A percentile compares a stretch with the other conserved stretches of the same genome.
These are phyloP conservation scores for Cadophora malorum DNA, from an alignment of 2,329 filamentous ascomycete genomes.

Conservation along the genomic window DNA sequence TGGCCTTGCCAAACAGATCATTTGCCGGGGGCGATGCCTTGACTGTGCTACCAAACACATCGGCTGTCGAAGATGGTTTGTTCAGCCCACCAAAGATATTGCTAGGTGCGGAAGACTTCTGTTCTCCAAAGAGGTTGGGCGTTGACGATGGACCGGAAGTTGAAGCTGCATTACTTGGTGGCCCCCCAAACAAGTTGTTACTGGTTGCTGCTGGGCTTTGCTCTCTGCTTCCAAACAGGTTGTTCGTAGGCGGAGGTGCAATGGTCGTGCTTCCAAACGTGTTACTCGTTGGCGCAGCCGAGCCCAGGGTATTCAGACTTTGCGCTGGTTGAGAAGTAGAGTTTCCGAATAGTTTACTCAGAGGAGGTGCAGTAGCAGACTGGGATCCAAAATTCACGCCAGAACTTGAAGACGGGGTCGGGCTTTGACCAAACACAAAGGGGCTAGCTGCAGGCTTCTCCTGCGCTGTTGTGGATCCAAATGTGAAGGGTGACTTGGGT, in stretches of 20 bases:
- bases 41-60: conserved; percentile 15
- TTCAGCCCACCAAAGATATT: conserved; percentile 18
- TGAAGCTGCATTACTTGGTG: conserved; percentile 17
- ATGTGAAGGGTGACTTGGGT: conserved; percentile 24
- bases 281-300: conserved; percentile 17
- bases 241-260: conserved; percentile 22
- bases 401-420: conserved; percentile 19
- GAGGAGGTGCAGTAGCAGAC: neutral
- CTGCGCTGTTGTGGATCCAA: conserved; percentile 22
- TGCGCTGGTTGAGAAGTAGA: conserved; percentile 21
- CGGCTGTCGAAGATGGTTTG: conserved; percentile 17
- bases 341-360: conserved; percentile 29
- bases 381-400: conserved; percentile 19
- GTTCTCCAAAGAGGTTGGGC: conserved; percentile 19
- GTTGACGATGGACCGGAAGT: conserved; percentile 16
- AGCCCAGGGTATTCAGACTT: conserved; percentile 17
- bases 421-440: conserved; percentile 28
- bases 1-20: conserved; percentile 21
- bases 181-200: conserved; percentile 28
- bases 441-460: conserved; percentile 25
- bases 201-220: conserved; percentile 15
- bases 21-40: neutral
- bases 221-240: conserved; percentile 25
- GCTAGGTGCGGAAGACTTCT: conserved; percentile 14
- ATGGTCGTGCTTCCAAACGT: conserved; percentile 25